Base-by-base conservation (phyloP, 2,329 filamentous ascomycete species). In the Phaeosphaeriaceae sp. region DNA sequence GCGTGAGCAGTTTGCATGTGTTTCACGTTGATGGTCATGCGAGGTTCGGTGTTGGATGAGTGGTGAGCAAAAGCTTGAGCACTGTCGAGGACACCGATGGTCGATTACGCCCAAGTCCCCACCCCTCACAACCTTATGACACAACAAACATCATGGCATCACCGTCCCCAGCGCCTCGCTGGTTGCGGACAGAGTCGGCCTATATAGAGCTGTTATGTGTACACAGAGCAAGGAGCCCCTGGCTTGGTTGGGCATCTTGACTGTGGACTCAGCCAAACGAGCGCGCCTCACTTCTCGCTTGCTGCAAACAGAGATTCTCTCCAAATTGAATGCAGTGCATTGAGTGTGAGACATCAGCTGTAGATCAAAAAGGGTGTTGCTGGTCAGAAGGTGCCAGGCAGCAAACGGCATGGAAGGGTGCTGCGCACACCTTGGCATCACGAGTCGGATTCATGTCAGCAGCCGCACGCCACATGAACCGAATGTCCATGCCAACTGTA, bases 371-470 rank as follows among this genome's bases (percentile, higher is more conserved):
- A 49, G 47, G 8, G 47, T 19, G 24, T n/a, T n/a, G 47, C 30
- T 53, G 48, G 60, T 65, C 58, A 59, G 53, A 56, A 58, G 60
- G 32, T 40, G 49, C 23, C 26, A 55, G 54, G 57, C 59, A 55
- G 51, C 54, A 46, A 48, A 44, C 26, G 35, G n/a, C 49, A 22
- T 49, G 22, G 22, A 26, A 55, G 15, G 17, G 13, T 40, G 35
- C 35, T 40, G 35, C 35, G 51, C 35, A 30, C 43, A 17, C n/a
- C 44, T 53, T 51, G 53, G 56, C 42, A 49, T 46, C 55, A 52
- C 53, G 59, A 66, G 55, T 56, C 55, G 54, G 24, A 23, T 28
- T n/a, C 43, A 46, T 52, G 62, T 61, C 58, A 65, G 62, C 58
- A 58, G 60, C 56, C 23, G 21, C 21, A 54, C 59, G 56, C 49